These are phyloP conservation scores for Cystobasidium ongulense DNA, from an alignment of 768 basidiomycete genomes.

Conservation along the genomic window DNA sequence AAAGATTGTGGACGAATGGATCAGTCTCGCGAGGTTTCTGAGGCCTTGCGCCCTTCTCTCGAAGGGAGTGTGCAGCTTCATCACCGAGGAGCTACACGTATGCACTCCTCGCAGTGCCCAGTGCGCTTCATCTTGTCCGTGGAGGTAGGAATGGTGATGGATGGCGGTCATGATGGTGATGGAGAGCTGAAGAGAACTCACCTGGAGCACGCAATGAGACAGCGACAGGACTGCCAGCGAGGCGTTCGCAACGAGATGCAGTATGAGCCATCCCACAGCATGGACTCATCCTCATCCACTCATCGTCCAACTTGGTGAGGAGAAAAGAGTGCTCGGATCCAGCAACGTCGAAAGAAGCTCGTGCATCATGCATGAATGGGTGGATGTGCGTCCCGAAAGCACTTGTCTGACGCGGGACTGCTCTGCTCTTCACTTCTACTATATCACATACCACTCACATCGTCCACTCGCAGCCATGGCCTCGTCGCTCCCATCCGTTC, in stretches of 20 bases:
- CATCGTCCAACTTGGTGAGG: too few species aligned
- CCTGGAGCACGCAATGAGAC: not conserved
- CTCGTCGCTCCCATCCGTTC: not conserved
- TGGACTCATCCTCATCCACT: too few species aligned
- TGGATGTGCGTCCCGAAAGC: not conserved
- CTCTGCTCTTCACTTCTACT: not conserved
- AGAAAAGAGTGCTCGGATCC: not conserved
- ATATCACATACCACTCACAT: not conserved
- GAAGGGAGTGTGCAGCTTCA: slow-evolving; percentile 8
- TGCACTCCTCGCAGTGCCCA: slow-evolving; percentile 7
- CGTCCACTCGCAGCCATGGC: not conserved
- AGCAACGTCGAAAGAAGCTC: not conserved
- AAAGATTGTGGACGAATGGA: not conserved
- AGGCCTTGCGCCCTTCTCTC: not conserved
- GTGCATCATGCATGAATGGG: not conserved
- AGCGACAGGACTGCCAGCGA: too few species aligned
- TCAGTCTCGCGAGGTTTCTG: slow-evolving; percentile 10
- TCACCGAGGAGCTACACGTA: not conserved
- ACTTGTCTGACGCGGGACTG: not conserved
- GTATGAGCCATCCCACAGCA: too few species aligned
- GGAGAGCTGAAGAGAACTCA: not conserved
- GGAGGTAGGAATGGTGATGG: too few species aligned
- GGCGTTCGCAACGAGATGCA: too few species aligned
- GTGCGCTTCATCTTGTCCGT: slow-evolving; percentile 8
- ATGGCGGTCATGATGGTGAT: not conserved